Evolutionary conservation across 352 stramenopile species (phyloP), one percentile per base, ranked within the genome.

Genomic region (Phytophthora ramorum): DNA sequence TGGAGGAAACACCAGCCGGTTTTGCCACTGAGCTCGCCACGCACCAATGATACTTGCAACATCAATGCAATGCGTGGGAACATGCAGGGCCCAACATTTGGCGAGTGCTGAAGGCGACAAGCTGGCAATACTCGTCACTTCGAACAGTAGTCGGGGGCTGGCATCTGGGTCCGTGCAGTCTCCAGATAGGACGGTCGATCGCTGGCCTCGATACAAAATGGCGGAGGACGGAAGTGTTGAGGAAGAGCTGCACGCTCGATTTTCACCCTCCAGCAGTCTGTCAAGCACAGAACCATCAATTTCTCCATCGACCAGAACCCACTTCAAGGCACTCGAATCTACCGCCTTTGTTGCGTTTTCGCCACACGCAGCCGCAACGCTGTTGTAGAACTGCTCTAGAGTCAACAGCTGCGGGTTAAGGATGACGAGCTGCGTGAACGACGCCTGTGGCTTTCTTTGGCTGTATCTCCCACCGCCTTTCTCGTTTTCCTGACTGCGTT

Each of bases 321-420:
- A 85, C 10, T 38, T 58, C 10, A 71, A 58, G 2, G 32, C 19
- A 13, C 24, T 41, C 17, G 24, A 50, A 26, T 9, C 20, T 9
- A 37, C 2, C 19, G 17, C 13, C 10, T 43, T 47, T 14, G 12
- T 38, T 35, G 38, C 16, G 9, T 28, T 44, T 16, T 52, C 32
- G n/a, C 13, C 43, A 53, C 44, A 66, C 7, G 66, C 61, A 10
- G 8, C 34, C 10, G 54, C 45, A 37, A 73, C 22, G 17, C 26
- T 56, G n/a, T 30, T 74, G 35, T 79, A 76, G 13, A 85, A 61
- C 13, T 81, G 59, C 4, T 79, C 62, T 1, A 81, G 50, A 7
- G 76, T 70, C 7, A 83, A 13, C 0, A 81, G 16, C 10, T 55
- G 47, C 2, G 71, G 58, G 37, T 83, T 81, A 19, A 85, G 26